Conservation (phyloP, 78 protist species). For the Speleostelium caveatum region DNA sequence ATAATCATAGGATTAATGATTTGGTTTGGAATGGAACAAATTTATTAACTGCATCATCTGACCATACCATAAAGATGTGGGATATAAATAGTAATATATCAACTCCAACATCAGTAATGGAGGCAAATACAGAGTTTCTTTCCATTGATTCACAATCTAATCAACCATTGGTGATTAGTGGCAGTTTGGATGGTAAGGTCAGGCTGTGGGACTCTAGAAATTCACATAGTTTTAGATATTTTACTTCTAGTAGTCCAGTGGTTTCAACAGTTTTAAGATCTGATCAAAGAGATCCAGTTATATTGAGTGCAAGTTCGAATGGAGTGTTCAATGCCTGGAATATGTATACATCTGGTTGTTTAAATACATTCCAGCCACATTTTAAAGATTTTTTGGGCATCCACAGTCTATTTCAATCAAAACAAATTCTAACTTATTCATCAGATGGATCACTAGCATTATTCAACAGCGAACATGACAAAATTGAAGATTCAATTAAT, state of each 20-base stretch:
- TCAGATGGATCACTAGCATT: slow-evolving; percentile 12
- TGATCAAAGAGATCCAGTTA: slow-evolving; percentile 11
- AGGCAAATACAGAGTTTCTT: not conserved
- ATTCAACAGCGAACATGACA: slow-evolving; percentile 9
- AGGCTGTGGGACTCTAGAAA: slow-evolving; percentile 56
- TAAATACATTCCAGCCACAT: slow-evolving; percentile 12
- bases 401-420: not conserved
- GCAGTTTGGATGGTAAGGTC: slow-evolving; percentile 24
- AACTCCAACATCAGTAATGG: slow-evolving; percentile 1
- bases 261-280: slow-evolving; percentile 18
- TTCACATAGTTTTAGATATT: slow-evolving; percentile 40
- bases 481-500: not conserved
- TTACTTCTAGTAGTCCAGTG: not conserved
- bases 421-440: slow-evolving; percentile 24
- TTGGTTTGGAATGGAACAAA: slow-evolving; percentile 34
- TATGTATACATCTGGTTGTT: slow-evolving; percentile 59
- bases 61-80: slow-evolving; percentile 29
- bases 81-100: slow-evolving; percentile 24
- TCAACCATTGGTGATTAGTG: slow-evolving; percentile 39
- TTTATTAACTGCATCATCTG: slow-evolving; percentile 40
- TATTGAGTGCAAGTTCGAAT: slow-evolving; percentile 4
- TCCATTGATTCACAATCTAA: slow-evolving; percentile 38
- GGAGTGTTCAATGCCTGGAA: slow-evolving; percentile 45
- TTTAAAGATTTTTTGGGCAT: slow-evolving; percentile 3
- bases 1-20: not conserved